Conservation (phyloP, 805 yeast species). For the Sugiyamaella marilandica region DNA sequence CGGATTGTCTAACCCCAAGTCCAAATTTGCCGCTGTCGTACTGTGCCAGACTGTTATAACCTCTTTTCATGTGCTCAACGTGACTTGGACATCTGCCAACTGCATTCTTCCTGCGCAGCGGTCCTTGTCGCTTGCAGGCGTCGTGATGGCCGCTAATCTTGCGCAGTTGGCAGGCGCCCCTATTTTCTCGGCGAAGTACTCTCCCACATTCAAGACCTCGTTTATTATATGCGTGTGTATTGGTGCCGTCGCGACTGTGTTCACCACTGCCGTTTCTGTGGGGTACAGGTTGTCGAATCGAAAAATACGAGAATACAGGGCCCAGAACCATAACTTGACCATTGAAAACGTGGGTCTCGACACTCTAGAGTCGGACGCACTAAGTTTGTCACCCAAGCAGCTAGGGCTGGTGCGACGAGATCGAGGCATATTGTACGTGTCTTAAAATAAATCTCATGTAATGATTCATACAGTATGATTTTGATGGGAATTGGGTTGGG, state of each 20-base stretch:
- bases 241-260: conserved; percentile 6
- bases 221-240: conserved; percentile 12
- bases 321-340: neutral
- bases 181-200: conserved; percentile 12
- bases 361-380: neutral
- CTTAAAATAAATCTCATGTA: neutral
- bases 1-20: conserved; percentile 7
- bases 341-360: neutral
- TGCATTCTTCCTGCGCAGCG: conserved; percentile 15
- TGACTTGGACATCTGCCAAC: conserved; percentile 16
- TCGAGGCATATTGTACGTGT: neutral
- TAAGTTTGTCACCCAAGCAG: neutral
- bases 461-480: too few species aligned
- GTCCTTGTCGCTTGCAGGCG: conserved; percentile 14
- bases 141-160: conserved; percentile 14
- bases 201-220: conserved; percentile 8
- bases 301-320: neutral
- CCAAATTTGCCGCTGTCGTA: conserved; percentile 12
- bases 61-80: conserved; percentile 14
- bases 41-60: conserved; percentile 7
- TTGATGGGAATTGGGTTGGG: too few species aligned
- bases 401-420: neutral
- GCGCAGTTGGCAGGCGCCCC: conserved; percentile 16
- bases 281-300: conserved; percentile 10
- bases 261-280: conserved; percentile 4